Conservation (phyloP, 495 filamentous ascomycete species). For the Neurospora pannonica region DNA sequence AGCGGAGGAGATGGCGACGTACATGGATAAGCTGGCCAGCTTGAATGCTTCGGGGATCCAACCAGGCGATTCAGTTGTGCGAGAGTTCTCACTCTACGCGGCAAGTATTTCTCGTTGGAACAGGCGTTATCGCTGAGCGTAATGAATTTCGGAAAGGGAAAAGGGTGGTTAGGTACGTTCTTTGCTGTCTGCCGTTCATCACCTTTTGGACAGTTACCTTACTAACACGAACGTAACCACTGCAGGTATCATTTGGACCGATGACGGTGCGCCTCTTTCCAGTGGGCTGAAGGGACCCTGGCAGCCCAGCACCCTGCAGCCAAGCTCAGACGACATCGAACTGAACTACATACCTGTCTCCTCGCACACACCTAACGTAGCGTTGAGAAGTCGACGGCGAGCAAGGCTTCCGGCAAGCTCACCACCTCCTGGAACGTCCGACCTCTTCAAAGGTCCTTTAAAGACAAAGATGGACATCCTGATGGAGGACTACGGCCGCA, state of each 20-base stretch:
- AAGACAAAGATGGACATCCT: background rate
- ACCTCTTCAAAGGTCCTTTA: too few relatives aligned
- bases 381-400: background rate
- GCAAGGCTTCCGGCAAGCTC: background rate
- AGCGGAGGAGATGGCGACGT: too few relatives aligned
- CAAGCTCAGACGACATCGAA: too few relatives aligned
- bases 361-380: background rate
- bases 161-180: slow-evolving; percentile 6
- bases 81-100: slow-evolving; percentile 12
- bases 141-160: background rate
- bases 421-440: too few relatives aligned
- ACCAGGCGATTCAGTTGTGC: slow-evolving; percentile 20
- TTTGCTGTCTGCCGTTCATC: too few relatives aligned
- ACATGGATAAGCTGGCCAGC: background rate
- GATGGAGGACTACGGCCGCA: slow-evolving; percentile 8
- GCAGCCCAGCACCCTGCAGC: background rate
- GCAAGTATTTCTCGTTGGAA: slow-evolving; percentile 15
- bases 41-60: background rate
- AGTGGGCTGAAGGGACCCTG: background rate
- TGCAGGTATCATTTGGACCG: background rate
- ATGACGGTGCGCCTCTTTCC: background rate
- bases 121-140: slow-evolving; percentile 17
- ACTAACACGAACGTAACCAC: background rate
- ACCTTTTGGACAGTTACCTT: too few relatives aligned
- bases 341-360: too few relatives aligned